Conservation (phyloP, 345 rosid genomes). For the Eutrema heterophyllum region DNA sequence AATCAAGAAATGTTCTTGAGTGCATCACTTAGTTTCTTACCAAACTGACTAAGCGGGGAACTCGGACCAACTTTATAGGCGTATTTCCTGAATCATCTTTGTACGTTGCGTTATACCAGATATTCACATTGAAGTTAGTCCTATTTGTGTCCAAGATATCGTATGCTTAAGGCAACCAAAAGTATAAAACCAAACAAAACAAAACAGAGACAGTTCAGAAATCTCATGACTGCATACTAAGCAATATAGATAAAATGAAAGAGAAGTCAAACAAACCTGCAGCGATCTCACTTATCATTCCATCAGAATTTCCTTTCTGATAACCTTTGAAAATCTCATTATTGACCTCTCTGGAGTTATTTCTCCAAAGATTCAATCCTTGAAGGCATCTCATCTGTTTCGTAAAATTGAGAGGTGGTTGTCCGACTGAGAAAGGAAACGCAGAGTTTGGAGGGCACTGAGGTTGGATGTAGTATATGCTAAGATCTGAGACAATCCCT, state of each 20-base stretch:
- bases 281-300: constrained; percentile 53
- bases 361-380: constrained; percentile 63
- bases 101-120: constrained; percentile 81
- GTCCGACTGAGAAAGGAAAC: constrained; percentile 27
- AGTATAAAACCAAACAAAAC: constrained; percentile 10
- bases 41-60: constrained; percentile 74
- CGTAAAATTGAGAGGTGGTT: constrained; percentile 1
- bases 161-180: constrained; percentile 48
- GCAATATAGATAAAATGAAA: not conserved
- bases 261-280: constrained; percentile 45
- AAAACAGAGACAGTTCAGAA: not conserved
- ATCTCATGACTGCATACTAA: not conserved
- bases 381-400: constrained; percentile 25
- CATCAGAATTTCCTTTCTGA: constrained; percentile 48
- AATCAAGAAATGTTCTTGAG: constrained; percentile 28
- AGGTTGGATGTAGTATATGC: constrained; percentile 49
- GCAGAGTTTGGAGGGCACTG: constrained; percentile 46
- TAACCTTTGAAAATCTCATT: constrained; percentile 66
- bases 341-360: constrained; percentile 59
- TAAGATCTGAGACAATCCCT: constrained; percentile 40
- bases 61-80: constrained; percentile 40
- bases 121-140: constrained; percentile 53
- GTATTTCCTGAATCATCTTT: constrained; percentile 17
- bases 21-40: constrained; percentile 33
- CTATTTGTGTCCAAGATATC: constrained; percentile 66